Evolutionary conservation across 2,329 filamentous ascomycete species (phyloP), one percentile per base, ranked within the genome.

Genomic region (Cytospora piceae): DNA sequence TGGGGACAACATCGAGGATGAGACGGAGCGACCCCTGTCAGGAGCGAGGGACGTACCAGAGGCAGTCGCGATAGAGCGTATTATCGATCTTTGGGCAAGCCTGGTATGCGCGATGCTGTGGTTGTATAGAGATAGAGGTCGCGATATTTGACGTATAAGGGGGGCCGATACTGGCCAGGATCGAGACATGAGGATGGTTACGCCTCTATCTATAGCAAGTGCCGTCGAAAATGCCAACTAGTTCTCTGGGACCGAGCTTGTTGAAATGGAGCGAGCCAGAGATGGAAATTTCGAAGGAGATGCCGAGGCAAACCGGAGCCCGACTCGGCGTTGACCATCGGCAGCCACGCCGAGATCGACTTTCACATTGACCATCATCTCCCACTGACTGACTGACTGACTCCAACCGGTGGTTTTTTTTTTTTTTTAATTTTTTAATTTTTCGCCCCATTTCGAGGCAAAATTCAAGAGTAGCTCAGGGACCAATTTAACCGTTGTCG

Each of bases 1-100:
- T 29, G 29, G 49, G 22, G 53, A 56, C 37, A 39, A 58, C 58
- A 12, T 42, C 1, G 31, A 39, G 4, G 24, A 22, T n/a, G 39
- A 22, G 5, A 29, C 9, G 32, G 12, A 39, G 32, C 11, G 9
- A 5, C 8, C 17, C 20, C 20, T 46, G 2, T 46, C 20, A n/a
- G 42, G 42, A 17, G 3, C 17, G n/a, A 4, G 9, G 24, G n/a
- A 56, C 61, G 59, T 70, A 71, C 72, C 69, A 54, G 69, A 42
- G 42, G 65, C 63, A 56, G 72, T 68, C 2, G 70, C 61, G 59
- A 71, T 49, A 34, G 53, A 55, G 51, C 72, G 64, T 27, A 46
- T 5, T n/a, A 42, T 51, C 3, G 27, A 54, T n/a, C 54, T 59
- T 39, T 49, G 59, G 54, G 58, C 34, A 49, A 32, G 22, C 51